These are phyloP conservation scores for Ambrosiella beaveri DNA, from an alignment of 2,329 filamentous ascomycete genomes.

Conservation along the genomic window DNA sequence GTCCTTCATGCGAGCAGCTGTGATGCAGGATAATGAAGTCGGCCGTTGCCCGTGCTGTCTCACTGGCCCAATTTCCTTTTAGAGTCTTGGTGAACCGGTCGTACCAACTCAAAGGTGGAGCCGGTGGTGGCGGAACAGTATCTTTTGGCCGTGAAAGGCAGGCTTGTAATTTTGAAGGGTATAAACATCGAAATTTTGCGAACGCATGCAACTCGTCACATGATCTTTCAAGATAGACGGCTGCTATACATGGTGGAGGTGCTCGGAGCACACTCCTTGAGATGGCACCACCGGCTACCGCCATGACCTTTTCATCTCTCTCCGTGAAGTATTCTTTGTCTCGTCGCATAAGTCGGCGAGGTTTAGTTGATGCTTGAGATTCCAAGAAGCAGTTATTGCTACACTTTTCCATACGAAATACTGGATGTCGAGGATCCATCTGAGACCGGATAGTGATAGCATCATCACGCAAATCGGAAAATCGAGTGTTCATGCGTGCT, in stretches of 20 bases:
- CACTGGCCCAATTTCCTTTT: constrained; percentile 36
- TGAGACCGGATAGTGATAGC: constrained; percentile 1
- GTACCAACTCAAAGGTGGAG: constrained; percentile 34
- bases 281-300: constrained; percentile 3
- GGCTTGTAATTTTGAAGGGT: not conserved
- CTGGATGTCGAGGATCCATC: constrained; percentile 1
- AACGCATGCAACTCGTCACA: constrained; percentile 1
- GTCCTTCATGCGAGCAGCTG: constrained; percentile 52
- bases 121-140: not conserved
- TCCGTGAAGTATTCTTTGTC: not conserved
- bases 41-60: constrained; percentile 37
- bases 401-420: not conserved
- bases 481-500: not conserved
- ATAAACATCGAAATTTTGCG: not conserved
- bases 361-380: not conserved
- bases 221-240: constrained; percentile 10
- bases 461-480: constrained; percentile 4
- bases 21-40: constrained; percentile 40
- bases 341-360: not conserved
- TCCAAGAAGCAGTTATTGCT: constrained; percentile 9
- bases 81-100: constrained; percentile 38
- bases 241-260: constrained; percentile 10
- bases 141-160: not conserved
- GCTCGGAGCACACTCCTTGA: not conserved
- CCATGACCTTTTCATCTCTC: constrained; percentile 1